phyloP scores from a whole-genome alignment of 2,329 filamentous ascomycete genomes.

The Colletotrichum musae region DNA sequence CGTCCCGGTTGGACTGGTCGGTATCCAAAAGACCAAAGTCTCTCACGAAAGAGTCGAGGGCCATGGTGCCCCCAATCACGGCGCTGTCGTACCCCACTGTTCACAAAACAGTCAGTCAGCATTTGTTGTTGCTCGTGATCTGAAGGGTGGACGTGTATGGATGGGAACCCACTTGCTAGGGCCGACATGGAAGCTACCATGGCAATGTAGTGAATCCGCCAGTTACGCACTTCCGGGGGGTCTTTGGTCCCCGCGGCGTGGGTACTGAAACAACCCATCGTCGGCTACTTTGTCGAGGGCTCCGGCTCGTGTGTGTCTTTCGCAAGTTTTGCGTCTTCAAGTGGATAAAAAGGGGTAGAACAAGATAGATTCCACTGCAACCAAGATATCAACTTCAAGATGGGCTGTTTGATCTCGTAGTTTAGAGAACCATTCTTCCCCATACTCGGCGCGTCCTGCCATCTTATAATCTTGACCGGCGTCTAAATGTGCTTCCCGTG shows the following conservation, averaged over 20 bases:
- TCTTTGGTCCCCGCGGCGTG: conserved; percentile 35
- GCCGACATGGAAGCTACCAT: conserved; percentile 45
- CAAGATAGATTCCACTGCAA: too few species aligned
- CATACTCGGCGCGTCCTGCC: neutral
- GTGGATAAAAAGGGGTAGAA: too few species aligned
- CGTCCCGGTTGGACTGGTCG: neutral
- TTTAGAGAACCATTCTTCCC: neutral
- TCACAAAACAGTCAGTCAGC: neutral
- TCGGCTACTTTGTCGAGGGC: neutral
- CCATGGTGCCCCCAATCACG: conserved; percentile 45
- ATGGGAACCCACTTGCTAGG: conserved; percentile 38
- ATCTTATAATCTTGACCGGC: neutral
- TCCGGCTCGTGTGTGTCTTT: too few species aligned
- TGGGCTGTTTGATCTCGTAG: neutral
- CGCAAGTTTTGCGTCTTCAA: too few species aligned
- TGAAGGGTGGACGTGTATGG: neutral
- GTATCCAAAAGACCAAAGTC: neutral
- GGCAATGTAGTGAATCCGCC: conserved; percentile 44
- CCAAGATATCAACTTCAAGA: too few species aligned
- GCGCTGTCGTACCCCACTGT: conserved; percentile 21
- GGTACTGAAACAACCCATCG: conserved; percentile 16
- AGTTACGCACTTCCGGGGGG: conserved; percentile 35
- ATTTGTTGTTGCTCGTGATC: too few species aligned
- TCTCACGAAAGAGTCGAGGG: conserved; percentile 42
- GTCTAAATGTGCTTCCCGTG: neutral